Conservation (phyloP, 495 filamentous ascomycete species). For the Entonaema liquescens region DNA sequence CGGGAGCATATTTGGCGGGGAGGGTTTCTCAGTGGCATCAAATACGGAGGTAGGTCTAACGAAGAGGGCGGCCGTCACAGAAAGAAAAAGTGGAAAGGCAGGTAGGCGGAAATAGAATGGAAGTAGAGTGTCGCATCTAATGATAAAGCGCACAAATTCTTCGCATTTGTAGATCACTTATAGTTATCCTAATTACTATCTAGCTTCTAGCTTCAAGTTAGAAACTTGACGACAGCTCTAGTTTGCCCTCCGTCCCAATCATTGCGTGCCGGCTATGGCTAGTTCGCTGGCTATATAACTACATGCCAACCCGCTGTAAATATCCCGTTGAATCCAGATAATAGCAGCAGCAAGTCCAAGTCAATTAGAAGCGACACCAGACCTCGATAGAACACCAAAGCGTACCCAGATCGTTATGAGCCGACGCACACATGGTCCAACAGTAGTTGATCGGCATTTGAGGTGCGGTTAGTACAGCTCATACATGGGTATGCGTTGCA, state of each 20-base stretch:
- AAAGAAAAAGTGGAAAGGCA: background rate
- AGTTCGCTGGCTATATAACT: background rate
- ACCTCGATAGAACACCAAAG: too few species aligned
- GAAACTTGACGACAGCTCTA: background rate
- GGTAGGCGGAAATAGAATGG: background rate
- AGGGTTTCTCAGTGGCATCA: background rate
- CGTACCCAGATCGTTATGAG: too few species aligned
- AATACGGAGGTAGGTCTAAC: background rate
- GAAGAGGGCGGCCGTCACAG: background rate
- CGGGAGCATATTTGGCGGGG: background rate
- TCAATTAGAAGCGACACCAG: too few species aligned
- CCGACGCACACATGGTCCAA: too few species aligned
- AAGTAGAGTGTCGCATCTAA: too few species aligned
- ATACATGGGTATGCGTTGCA: constrained; percentile 2
- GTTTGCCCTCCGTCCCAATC: background rate
- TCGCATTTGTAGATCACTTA: too few species aligned
- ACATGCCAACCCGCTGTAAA: background rate
- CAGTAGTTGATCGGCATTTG: too few species aligned
- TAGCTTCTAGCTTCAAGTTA: background rate
- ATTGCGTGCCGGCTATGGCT: background rate
- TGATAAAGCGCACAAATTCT: too few species aligned
- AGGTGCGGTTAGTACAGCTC: background rate
- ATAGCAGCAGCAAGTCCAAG: background rate
- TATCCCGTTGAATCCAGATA: background rate
- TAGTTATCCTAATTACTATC: too few species aligned